Conservation (phyloP, 768 basidiomycete species). For the Sporobolomyces roseus region DNA sequence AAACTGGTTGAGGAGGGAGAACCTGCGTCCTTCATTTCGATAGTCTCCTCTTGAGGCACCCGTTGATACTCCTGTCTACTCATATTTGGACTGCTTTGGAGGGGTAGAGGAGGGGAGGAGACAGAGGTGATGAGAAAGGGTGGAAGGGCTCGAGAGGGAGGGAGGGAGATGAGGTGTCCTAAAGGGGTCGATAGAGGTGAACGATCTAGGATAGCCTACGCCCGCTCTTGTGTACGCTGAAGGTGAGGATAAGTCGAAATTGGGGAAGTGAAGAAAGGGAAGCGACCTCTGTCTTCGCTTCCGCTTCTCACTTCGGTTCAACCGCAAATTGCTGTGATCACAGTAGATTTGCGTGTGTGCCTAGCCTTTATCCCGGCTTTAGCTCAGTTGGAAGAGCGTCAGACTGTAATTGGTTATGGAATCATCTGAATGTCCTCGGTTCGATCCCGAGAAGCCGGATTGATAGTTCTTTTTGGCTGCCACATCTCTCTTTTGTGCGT, state of each 20-base stretch:
- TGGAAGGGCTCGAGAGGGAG: too few species aligned
- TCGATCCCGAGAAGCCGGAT: slow-evolving; percentile 21
- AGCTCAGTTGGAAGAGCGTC: slow-evolving; percentile 28
- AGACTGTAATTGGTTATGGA: slow-evolving; percentile 24
- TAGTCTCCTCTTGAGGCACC: slow-evolving; percentile 27
- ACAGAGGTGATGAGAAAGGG: neutral
- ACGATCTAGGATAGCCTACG: too few species aligned
- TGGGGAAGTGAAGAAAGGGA: too few species aligned
- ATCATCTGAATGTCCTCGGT: slow-evolving; percentile 24
- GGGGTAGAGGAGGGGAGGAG: neutral
- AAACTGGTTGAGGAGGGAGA: neutral
- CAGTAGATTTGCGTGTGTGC: too few species aligned
- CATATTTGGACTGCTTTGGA: slow-evolving; percentile 1
- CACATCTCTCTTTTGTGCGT: neutral
- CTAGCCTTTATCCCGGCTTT: slow-evolving; percentile 5
- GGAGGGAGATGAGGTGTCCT: neutral
- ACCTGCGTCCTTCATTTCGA: slow-evolving; percentile 16
- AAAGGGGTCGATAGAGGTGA: neutral
- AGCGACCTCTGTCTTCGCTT: too few species aligned
- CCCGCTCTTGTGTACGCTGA: too few species aligned
- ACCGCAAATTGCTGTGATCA: too few species aligned
- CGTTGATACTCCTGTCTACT: slow-evolving; percentile 29
- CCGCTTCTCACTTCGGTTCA: too few species aligned
- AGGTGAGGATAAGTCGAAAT: too few species aligned
- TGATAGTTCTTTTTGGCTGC: neutral